Evolutionary conservation across 768 basidiomycete species (phyloP), one percentile per base, ranked within the genome.

Genomic region (Suillus decipiens): DNA sequence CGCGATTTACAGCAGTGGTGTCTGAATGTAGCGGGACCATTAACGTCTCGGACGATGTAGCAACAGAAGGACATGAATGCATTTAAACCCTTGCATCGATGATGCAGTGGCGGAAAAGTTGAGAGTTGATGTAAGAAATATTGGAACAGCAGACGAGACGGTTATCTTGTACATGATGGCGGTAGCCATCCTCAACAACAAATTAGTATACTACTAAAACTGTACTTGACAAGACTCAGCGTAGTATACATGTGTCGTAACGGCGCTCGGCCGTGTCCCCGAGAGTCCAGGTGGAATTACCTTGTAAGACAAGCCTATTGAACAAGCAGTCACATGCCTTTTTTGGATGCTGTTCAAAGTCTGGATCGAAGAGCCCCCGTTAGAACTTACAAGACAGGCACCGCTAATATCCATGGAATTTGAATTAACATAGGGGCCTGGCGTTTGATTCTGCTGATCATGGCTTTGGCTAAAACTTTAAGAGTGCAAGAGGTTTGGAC

Each of bases 11-110:
- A 28, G 48, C 3, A 28, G 48, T 12, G 24, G 10, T 10, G 3
- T 10, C 22, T 24, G 19, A 42, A 2, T 47, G 22, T 24, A 0
- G 2, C 2, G 2, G 2, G 11, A 0, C 2, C 12, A n/a, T n/a
- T n/a, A n/a, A n/a, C n/a, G n/a, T n/a, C n/a, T 7, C 5, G 6
- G 45, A 47, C 12, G 12, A 47, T 2, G 22, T 22, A 47, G 43
- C 3, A 45, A n/a, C n/a, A 5, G n/a, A 2, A n/a, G 41, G 17
- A 8, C 0, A 19, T 14, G 9, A 19, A 42, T 42, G 19, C 9
- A 22, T 47, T 24, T 24, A 47, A 24, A 47, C 11, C 12, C 10
- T n/a, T n/a, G 22, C 1, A 12, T 37, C 14, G 14, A 37, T 2
- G 12, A 47, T 22, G n/a, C n/a, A 47, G 45, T 5, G 5, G 5